phyloP scores from a whole-genome alignment of 306 rosid genomes.

The Quercus berberidifolia region DNA sequence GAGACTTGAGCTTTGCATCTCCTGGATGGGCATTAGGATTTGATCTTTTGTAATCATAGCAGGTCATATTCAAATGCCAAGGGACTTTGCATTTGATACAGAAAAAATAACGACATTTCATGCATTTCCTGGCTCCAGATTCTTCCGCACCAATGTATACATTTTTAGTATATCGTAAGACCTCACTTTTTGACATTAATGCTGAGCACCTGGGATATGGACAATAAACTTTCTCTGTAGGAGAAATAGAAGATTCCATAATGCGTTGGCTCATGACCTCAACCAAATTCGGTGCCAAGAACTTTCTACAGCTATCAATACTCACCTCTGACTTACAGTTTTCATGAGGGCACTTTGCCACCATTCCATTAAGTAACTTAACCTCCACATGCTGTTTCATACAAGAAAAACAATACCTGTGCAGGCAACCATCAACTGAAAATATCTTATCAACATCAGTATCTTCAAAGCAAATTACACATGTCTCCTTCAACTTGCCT shows the following conservation, averaged over 20 bases:
- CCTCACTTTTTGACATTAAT: conserved; percentile 44
- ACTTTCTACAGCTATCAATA: conserved; percentile 37
- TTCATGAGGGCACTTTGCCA: conserved; percentile 50
- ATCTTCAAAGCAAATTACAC: conserved; percentile 52
- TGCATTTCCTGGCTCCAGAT: conserved; percentile 42
- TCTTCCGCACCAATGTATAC: conserved; percentile 3
- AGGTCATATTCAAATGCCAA: conserved; percentile 43
- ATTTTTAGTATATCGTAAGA: conserved; percentile 26
- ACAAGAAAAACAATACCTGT: conserved; percentile 51
- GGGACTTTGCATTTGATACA: conserved; percentile 55
- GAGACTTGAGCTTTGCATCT: conserved; percentile 43
- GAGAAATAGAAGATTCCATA: conserved; percentile 48
- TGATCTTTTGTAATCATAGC: conserved; percentile 27
- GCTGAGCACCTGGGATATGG: conserved; percentile 54
- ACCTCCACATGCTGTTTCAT: conserved; percentile 57
- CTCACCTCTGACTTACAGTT: conserved; percentile 42
- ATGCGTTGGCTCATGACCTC: conserved; percentile 29
- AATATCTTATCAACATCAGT: conserved; percentile 34
- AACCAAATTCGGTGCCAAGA: conserved; percentile 40
- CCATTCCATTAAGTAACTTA: conserved; percentile 35
- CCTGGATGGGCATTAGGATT: conserved; percentile 19
- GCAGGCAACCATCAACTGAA: conserved; percentile 45
- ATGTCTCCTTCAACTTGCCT: conserved; percentile 24
- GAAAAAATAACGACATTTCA: conserved; percentile 41
- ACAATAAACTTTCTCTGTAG: conserved; percentile 49